phyloP scores from a whole-genome alignment of 345 rosid genomes.

The Gossypium herbaceum region DNA sequence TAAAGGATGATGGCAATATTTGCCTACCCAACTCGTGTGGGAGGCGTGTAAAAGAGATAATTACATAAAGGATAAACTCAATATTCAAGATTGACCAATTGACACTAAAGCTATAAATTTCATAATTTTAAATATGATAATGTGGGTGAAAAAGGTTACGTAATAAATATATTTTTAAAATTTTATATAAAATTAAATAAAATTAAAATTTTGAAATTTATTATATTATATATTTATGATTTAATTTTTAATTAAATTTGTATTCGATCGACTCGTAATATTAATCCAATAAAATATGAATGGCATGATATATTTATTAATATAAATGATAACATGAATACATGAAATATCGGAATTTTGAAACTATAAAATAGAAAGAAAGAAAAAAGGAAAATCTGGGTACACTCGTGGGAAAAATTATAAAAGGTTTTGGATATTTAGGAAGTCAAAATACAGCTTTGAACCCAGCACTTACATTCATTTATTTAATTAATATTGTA shows the following conservation, averaged over 20 bases:
- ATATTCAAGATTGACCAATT: background rate
- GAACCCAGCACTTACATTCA: background rate
- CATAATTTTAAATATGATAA: background rate
- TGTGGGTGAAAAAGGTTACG: too few relatives aligned
- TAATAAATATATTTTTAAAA: too few relatives aligned
- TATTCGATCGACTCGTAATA: too few relatives aligned
- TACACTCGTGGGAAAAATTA: conserved; percentile 1
- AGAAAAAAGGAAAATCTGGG: background rate
- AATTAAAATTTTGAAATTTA: too few relatives aligned
- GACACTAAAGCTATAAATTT: background rate
- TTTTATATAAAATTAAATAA: too few relatives aligned
- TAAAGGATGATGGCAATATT: conserved; percentile 6
- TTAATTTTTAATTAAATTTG: too few relatives aligned
- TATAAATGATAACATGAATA: background rate
- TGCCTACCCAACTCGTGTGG: conserved; percentile 18
- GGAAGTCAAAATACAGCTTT: conserved; percentile 11
- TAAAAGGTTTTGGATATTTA: background rate
- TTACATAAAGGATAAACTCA: background rate
- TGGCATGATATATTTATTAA: background rate
- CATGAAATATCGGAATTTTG: background rate
- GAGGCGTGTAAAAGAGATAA: background rate
- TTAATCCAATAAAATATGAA: too few relatives aligned
- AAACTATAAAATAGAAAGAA: background rate
- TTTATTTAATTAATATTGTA: background rate
- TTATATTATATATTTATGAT: too few relatives aligned